Base-by-base conservation (phyloP, 2,329 filamentous ascomycete genomes). In the Exophiala lecanii-corni region DNA sequence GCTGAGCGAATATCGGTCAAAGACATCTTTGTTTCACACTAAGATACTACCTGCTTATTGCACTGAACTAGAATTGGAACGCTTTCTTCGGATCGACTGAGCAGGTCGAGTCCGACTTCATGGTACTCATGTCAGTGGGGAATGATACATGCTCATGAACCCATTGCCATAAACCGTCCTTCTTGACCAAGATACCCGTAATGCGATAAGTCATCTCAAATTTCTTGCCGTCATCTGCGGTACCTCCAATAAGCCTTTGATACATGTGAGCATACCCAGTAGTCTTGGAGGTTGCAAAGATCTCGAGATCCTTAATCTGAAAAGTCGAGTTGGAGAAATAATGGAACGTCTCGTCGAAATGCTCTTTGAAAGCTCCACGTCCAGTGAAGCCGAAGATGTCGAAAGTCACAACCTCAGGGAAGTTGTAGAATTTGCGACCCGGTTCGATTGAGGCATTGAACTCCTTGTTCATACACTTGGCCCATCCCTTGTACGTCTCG, bases 61-160 rank as follows among this genome's bases (percentile, higher is more conserved):
- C n/a, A n/a, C n/a, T n/a, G n/a, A n/a, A n/a, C n/a, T n/a, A n/a
- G n/a, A n/a, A n/a, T 67, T 16, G 16, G 30, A 41, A 41, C 16
- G 39, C 39, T 19, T 41, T 41, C 12, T 23, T 62, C 13, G 63
- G 57, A 16, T 62, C 59, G 30, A 41, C 26, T 28, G 39, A 23
- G 38, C 38, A 40, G 6, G 28, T 40, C 9, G 28, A 20, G 18
- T 40, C 38, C 5, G 26, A 12, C 38, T 40, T 40, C 28, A 32
- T 33, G 12, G 25, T 21, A 7, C 12, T 9, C 38, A 40, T 32
- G 15, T 33, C 26, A 20, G 16, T 13, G 9, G 38, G 38, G 38
- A 40, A 42, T 7, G 39, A 42, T 2, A 42, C 39, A 36, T 42
- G 39, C 18, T 42, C 39, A 19, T 42, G 39, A 15, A 42, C 16